Base-by-base conservation (phyloP, 2,329 filamentous ascomycete species). In the Beauveria medogensis region DNA sequence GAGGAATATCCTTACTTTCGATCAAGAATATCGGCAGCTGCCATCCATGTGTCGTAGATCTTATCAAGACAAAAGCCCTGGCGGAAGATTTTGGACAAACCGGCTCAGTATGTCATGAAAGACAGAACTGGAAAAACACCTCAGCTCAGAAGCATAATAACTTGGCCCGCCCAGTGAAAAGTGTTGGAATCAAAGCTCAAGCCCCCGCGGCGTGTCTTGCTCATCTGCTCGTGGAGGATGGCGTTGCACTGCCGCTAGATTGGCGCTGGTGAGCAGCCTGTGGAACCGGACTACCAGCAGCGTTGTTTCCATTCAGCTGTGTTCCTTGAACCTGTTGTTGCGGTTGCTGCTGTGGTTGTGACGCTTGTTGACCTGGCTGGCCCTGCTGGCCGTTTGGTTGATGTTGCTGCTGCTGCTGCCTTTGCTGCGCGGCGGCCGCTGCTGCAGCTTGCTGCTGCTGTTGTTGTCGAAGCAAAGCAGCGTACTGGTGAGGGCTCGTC, bases 401-500 rank as follows among this genome's bases (percentile, higher is more conserved):
- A n/a, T 63, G 41, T 61, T 59, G 64, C 30, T 59, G 50, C 40
- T 64, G 65, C 20, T 60, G 61, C 41, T 65, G 64, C 12, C 63
- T 61, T 40, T 66, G 62, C 34, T 65, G 59, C 63, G 74, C 63
- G 8, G 67, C 69, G 3, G 69, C 68, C 9, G 73, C 72, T 22
- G 56, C 56, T 41, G 56, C 56, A 7, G 56, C 56, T 62, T 78
- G 78, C 30, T 77, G 75, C 63, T 83, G 80, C 63, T 84, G 82
- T 65, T 85, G 82, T 44, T 82, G 81, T 50, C 82, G 73, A 9
- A 85, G 76, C 40, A 85, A 72, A 60, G 83, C 82, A 1, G 82
- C 82, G 66, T 85, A 85, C 63, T 85, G 82, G 46, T 85, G 82
- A 30, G 82, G 82, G 61, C 80, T 82, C 1, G 77, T 75, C 0